A percentile compares a stretch with the other conserved stretches of the same genome.
phyloP scores from a whole-genome alignment of 148 eudicot species.

The Linanthus parryae region DNA sequence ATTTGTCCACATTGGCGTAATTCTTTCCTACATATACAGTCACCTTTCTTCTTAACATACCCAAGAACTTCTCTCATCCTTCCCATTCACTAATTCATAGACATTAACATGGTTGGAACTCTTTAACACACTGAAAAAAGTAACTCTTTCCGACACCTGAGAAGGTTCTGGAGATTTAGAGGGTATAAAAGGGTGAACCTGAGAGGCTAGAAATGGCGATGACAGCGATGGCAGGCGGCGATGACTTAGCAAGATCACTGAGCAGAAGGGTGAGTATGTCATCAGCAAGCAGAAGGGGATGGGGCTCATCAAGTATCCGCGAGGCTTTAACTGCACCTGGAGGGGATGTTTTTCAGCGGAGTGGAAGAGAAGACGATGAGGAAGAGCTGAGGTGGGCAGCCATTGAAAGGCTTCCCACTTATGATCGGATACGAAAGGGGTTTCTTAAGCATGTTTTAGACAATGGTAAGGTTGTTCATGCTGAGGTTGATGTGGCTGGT shows the following conservation, averaged over 20 bases:
- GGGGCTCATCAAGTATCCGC: constrained; percentile 36
- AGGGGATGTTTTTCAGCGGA: constrained; percentile 25
- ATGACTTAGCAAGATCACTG: constrained; percentile 22
- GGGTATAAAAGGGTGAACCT: too few relatives aligned
- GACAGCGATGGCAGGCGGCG: too few relatives aligned
- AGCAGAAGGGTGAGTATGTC: constrained; percentile 23
- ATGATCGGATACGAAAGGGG: constrained; percentile 31
- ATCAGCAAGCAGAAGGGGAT: constrained; percentile 23
- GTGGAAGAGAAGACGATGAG: constrained; percentile 35
- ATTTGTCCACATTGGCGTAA: too few relatives aligned
- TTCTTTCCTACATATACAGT: too few relatives aligned
- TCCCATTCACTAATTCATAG: too few relatives aligned
- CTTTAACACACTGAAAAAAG: too few relatives aligned
- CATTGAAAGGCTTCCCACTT: constrained; percentile 45
- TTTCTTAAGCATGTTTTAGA: constrained; percentile 30
- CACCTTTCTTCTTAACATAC: too few relatives aligned
- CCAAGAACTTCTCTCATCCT: too few relatives aligned
- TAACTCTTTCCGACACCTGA: too few relatives aligned
- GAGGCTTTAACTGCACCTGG: constrained; percentile 25
- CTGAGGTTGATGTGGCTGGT: constrained; percentile 31
- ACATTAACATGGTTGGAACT: too few relatives aligned
- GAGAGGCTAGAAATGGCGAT: too few relatives aligned
- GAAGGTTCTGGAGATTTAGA: too few relatives aligned
- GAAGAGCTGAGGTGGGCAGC: constrained; percentile 52
- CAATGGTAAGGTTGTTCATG: constrained; percentile 29